Base-by-base conservation (phyloP, 352 stramenopile species). In the Globisporangium sylvaticum region DNA sequence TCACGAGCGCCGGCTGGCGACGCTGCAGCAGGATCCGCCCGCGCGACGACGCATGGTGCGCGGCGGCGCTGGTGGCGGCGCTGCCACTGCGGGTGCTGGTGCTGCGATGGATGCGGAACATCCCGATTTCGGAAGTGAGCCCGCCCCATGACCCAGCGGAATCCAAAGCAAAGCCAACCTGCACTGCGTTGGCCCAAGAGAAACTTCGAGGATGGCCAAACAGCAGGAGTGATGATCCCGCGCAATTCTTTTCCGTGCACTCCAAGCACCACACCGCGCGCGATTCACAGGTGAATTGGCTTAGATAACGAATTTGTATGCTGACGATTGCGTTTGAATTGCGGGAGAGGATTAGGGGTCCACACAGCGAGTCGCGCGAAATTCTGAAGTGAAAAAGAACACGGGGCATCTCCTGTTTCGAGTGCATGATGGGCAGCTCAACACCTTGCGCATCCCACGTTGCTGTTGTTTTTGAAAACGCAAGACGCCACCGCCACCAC, bases 61-160 rank as follows among this genome's bases (percentile, higher is more conserved):
- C 62, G 50, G 62, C 70, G 31, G 69, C 71, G 62, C 73, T 29
- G 63, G 44, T 60, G 25, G 8, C 56, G 18, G 62, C 22, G 32
- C 52, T 70, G 25, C 68, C 71, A 60, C 77, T 58, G 69, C 39
- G 65, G 46, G 25, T 37, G 67, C 57, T 55, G 62, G 56, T 55
- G 57, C 73, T 75, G 61, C 74, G 74, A 60, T 83, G 79, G 59
- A 81, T 72, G 70, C 79, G 77, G 71, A 83, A 82, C 77, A 83
- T 84, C 55, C 53, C 59, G 34, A 66, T 67, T 64, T 46, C 25
- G 31, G 56, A 70, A 79, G 59, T 77, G 61, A 69, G 42, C 14
- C 22, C n/a, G 46, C n/a, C 53, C 18, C 24, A 56, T 39, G 31
- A 58, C 60, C 20, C 27, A n/a, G 10, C 29, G 39, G 58, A 53